phyloP scores from a whole-genome alignment of 306 rosid genomes.

The Aeschynomene evenia region DNA sequence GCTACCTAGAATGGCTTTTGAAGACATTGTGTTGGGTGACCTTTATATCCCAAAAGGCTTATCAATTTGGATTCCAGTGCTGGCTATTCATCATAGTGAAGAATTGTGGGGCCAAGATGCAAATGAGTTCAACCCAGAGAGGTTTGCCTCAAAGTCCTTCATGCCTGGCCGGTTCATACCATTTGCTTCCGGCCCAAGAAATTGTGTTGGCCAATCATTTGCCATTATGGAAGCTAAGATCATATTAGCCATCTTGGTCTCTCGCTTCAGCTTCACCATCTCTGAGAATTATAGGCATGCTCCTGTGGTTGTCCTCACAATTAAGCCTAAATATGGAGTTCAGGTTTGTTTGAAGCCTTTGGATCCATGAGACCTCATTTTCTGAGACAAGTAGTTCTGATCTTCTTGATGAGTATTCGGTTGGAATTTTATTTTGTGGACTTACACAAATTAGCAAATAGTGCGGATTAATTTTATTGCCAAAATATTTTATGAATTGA shows the following conservation, averaged over 20 bases:
- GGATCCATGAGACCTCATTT: slow-evolving; percentile 24
- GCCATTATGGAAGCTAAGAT: slow-evolving; percentile 96
- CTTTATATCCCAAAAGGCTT: slow-evolving; percentile 80
- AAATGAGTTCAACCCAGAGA: slow-evolving; percentile 78
- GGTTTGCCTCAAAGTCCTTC: slow-evolving; percentile 74
- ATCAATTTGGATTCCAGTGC: slow-evolving; percentile 90
- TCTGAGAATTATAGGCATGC: slow-evolving; percentile 77
- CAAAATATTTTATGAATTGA: too few relatives aligned
- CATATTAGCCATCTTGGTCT: slow-evolving; percentile 70
- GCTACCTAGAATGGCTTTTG: slow-evolving; percentile 79
- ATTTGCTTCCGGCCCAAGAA: slow-evolving; percentile 81
- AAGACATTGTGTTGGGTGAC: slow-evolving; percentile 76
- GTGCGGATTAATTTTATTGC: too few relatives aligned
- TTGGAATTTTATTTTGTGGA: neutral
- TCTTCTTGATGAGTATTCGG: neutral
- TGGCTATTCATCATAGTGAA: slow-evolving; percentile 84
- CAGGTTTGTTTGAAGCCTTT: slow-evolving; percentile 75
- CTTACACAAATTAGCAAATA: too few relatives aligned
- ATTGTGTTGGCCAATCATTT: slow-evolving; percentile 83
- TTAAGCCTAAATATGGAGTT: slow-evolving; percentile 88
- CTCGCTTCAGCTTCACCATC: slow-evolving; percentile 63
- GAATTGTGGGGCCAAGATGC: slow-evolving; percentile 87
- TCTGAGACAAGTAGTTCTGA: neutral
- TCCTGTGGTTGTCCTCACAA: slow-evolving; percentile 80
- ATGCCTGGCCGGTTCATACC: slow-evolving; percentile 74